A percentile compares a stretch with the other conserved stretches of the same genome.
Conservation (phyloP, 495 filamentous ascomycete genomes). For the Hypoxylon rickii region DNA sequence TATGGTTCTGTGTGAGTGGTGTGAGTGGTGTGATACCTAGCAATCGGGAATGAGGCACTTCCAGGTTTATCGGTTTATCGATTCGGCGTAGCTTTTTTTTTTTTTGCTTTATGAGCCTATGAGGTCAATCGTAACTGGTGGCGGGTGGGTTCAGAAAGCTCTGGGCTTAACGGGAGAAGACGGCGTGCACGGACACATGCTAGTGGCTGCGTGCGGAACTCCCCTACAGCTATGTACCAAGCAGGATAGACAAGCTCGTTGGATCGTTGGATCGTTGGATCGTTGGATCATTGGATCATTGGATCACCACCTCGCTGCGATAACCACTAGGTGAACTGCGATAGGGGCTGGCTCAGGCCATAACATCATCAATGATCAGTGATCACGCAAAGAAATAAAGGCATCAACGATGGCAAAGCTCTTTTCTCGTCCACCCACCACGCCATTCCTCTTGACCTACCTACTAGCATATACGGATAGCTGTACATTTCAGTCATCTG, state of each 20-base stretch:
- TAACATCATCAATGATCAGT: background rate
- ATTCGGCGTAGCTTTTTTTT: conserved; percentile 16
- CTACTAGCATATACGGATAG: background rate
- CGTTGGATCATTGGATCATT: too few relatives aligned
- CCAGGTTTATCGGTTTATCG: conserved; percentile 6
- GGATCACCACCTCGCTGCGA: too few relatives aligned
- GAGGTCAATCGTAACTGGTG: too few relatives aligned
- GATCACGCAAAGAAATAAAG: too few relatives aligned
- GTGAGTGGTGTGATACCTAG: conserved; percentile 16
- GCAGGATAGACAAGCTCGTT: too few relatives aligned
- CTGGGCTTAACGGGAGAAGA: conserved; percentile 16
- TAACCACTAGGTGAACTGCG: too few relatives aligned
- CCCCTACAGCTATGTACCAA: conserved; percentile 12
- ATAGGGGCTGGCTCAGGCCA: background rate
- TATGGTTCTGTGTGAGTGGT: too few relatives aligned
- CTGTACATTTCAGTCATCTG: too few relatives aligned
- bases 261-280: too few relatives aligned
- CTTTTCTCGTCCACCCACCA: too few relatives aligned
- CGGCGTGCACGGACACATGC: conserved; percentile 26
- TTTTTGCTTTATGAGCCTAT: conserved; percentile 4
- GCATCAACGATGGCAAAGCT: too few relatives aligned
- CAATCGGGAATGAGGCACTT: conserved; percentile 29
- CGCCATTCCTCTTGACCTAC: background rate
- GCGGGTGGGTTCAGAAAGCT: conserved; percentile 1
- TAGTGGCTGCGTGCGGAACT: conserved; percentile 31